Percentiles rank a stretch among this genome's conserved stretches.
Evolutionary conservation across 2,329 filamentous ascomycete species (phyloP).

Genomic region (Colletotrichum incanum): DNA sequence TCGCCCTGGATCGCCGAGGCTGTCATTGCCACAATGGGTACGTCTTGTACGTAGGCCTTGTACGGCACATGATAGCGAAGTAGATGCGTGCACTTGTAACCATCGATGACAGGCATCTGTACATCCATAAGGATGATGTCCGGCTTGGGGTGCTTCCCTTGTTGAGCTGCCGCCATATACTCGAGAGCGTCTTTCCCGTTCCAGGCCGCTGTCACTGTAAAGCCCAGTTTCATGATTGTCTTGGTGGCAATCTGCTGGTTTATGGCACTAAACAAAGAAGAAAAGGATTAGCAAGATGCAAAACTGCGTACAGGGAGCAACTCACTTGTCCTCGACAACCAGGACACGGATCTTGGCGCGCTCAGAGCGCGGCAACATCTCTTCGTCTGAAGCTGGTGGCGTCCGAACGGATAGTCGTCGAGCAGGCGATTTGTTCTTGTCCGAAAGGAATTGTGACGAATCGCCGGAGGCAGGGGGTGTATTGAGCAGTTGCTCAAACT

Average conservation of each 20-base stretch:
- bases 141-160: conserved; percentile 69
- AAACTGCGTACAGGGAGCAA: conserved; percentile 37
- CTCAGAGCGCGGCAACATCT: conserved; percentile 67
- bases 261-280: conserved; percentile 63
- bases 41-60: conserved; percentile 70
- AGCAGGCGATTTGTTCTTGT: conserved; percentile 47
- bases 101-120: conserved; percentile 83
- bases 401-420: conserved; percentile 55
- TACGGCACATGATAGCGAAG: conserved; percentile 79
- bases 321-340: conserved; percentile 86
- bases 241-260: conserved; percentile 85
- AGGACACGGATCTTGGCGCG: conserved; percentile 78
- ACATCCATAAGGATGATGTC: conserved; percentile 87
- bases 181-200: conserved; percentile 86
- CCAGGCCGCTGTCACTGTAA: conserved; percentile 80
- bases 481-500: conserved; percentile 66
- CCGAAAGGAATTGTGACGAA: conserved; percentile 37
- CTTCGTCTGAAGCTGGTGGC: conserved; percentile 59
- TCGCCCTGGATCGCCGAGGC: conserved; percentile 85
- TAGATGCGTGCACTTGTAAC: conserved; percentile 82
- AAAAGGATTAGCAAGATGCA: conserved; percentile 31
- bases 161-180: conserved; percentile 73
- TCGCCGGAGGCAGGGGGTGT: conserved; percentile 55
- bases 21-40: conserved; percentile 87
- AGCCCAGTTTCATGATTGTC: conserved; percentile 81